phyloP scores from a whole-genome alignment of 1,284 basidiomycete species.

The Malassezia yamatoensis region DNA sequence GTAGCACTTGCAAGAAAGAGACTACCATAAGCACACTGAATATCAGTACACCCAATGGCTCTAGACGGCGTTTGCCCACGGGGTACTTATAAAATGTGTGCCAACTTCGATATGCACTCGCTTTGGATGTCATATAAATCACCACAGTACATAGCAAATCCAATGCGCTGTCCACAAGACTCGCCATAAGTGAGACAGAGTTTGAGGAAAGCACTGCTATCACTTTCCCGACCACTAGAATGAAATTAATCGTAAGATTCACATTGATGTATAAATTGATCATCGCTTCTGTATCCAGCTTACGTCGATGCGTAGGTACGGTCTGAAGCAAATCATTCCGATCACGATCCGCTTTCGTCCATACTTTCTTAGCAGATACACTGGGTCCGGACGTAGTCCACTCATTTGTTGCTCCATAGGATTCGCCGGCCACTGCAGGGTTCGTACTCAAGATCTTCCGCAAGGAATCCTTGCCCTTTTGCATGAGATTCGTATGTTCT shows the following conservation, averaged over 20 bases:
- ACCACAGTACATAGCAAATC: constrained; percentile 53
- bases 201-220: constrained; percentile 53
- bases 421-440: background rate
- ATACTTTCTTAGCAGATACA: background rate
- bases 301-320: constrained; percentile 38
- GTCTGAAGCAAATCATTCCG: constrained; percentile 33
- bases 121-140: constrained; percentile 43
- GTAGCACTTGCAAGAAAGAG: constrained; percentile 42
- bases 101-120: constrained; percentile 36
- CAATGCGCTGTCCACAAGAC: constrained; percentile 54
- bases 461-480: constrained; percentile 1
- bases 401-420: background rate
- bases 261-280: constrained; percentile 42
- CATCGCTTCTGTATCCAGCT: constrained; percentile 30
- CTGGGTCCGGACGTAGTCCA: background rate
- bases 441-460: constrained; percentile 4
- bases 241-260: constrained; percentile 49
- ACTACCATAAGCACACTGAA: constrained; percentile 56
- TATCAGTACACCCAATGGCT: constrained; percentile 51
- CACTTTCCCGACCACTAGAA: constrained; percentile 53
- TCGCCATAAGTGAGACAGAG: constrained; percentile 55
- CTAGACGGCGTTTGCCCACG: constrained; percentile 53
- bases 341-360: constrained; percentile 30
- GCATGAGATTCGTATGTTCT: background rate
- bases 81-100: constrained; percentile 50